A percentile compares a stretch with the other conserved stretches of the same genome.
Evolutionary conservation across 805 yeast species (phyloP).

Genomic region (Candida tallmaniae): DNA sequence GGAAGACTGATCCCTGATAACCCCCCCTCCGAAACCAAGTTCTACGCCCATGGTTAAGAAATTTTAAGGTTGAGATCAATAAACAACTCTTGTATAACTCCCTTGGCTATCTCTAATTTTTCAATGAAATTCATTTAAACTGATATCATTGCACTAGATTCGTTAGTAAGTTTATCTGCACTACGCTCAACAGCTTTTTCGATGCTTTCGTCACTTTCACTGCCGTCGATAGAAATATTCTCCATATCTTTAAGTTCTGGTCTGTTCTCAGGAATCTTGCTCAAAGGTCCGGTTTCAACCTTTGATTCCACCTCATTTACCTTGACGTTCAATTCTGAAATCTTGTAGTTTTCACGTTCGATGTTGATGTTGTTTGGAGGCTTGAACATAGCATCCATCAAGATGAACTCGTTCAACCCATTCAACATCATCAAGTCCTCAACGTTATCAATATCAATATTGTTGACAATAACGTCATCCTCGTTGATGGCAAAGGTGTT

Average conservation of each 20-base stretch:
- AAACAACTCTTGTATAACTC: constrained; percentile 8
- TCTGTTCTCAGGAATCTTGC: too few species aligned
- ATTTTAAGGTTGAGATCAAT: constrained; percentile 1
- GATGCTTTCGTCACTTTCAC: too few species aligned
- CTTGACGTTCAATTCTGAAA: constrained; percentile 6
- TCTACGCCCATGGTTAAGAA: too few species aligned
- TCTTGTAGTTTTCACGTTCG: constrained; percentile 8
- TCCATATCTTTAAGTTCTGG: too few species aligned
- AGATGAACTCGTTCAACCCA: constrained; percentile 11
- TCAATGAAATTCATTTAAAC: constrained; percentile 4
- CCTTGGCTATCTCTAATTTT: constrained; percentile 10
- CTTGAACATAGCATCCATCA: constrained; percentile 19
- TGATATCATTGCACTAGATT: too few species aligned
- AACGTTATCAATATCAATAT: constrained; percentile 11
- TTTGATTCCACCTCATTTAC: background rate
- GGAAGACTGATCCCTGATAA: constrained; percentile 4
- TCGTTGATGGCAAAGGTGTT: constrained; percentile 27
- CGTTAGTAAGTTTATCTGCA: too few species aligned
- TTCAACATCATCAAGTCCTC: constrained; percentile 12
- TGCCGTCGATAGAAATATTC: too few species aligned
- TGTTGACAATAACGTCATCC: constrained; percentile 12
- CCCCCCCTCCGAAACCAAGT: constrained; percentile 2
- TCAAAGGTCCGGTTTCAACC: background rate
- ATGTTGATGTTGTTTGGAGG: constrained; percentile 13
- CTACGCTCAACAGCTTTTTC: too few species aligned